These are phyloP conservation scores for Rhizomucor pusillus DNA, from an alignment of 371 early-diverging fungal species.

Conservation along the genomic window DNA sequence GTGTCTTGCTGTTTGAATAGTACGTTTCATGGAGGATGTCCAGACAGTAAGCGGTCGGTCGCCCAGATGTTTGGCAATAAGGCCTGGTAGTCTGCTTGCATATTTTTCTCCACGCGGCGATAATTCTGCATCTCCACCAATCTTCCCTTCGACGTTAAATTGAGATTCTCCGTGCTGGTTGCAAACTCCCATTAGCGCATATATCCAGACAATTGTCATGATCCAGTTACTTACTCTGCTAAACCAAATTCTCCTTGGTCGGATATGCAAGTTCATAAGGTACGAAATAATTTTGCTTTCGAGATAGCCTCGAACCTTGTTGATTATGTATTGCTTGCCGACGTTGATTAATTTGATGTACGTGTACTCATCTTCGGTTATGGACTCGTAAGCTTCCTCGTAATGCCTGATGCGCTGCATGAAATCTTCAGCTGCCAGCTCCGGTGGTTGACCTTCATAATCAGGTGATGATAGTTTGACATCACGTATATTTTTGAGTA, in stretches of 20 bases:
- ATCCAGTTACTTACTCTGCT: conserved; percentile 56
- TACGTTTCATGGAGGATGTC: conserved; percentile 93
- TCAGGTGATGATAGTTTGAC: conserved; percentile 94
- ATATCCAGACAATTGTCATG: too few relatives aligned
- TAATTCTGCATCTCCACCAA: conserved; percentile 94
- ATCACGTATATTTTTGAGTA: conserved; percentile 87
- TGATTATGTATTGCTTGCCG: conserved; percentile 18
- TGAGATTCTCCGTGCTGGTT: conserved; percentile 80
- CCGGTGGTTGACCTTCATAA: conserved; percentile 75
- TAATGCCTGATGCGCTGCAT: conserved; percentile 87
- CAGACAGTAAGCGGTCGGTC: conserved; percentile 80
- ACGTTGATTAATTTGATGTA: conserved; percentile 92
- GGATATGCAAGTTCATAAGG: conserved; percentile 96
- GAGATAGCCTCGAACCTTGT: conserved; percentile 74
- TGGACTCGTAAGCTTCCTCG: conserved; percentile 82
- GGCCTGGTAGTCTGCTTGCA: conserved; percentile 75
- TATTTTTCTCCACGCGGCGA: conserved; percentile 84
- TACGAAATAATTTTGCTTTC: conserved; percentile 95
- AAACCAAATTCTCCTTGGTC: conserved; percentile 88
- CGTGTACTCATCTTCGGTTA: conserved; percentile 63
- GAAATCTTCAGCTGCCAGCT: conserved; percentile 86
- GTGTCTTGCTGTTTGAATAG: conserved; percentile 82
- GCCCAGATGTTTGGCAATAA: conserved; percentile 71
- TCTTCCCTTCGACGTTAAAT: conserved; percentile 82
- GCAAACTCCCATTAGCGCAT: too few relatives aligned